phyloP scores from a whole-genome alignment of 1,284 basidiomycete species.

The Rhodotorula sp. region DNA sequence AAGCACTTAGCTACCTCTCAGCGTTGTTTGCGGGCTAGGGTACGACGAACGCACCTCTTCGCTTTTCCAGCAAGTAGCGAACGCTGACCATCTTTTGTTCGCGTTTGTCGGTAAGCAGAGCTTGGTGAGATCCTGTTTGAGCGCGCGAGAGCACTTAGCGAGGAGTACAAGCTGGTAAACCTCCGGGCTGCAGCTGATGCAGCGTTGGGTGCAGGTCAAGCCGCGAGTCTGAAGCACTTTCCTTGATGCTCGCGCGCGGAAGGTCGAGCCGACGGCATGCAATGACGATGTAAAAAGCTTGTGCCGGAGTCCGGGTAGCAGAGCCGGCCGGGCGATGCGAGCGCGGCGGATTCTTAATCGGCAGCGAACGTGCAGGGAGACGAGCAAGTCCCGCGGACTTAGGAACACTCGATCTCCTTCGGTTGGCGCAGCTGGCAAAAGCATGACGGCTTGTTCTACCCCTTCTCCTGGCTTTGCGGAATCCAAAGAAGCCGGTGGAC shows the following conservation, averaged over 20 bases:
- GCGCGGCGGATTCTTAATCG: no score
- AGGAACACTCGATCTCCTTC: no score
- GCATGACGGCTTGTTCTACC: no score
- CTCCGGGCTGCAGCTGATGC: neutral
- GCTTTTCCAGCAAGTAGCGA: conserved; percentile 20
- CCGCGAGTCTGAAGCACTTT: neutral
- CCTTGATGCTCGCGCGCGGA: neutral
- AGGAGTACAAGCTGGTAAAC: no score
- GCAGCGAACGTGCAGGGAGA: no score
- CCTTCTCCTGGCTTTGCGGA: no score
- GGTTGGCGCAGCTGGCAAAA: no score
- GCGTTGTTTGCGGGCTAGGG: no score
- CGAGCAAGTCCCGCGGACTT: no score
- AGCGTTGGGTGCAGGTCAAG: neutral
- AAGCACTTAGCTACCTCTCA: neutral
- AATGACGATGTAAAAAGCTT: neutral
- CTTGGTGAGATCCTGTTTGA: neutral
- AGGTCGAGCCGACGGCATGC: neutral
- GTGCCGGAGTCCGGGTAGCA: no score
- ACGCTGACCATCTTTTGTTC: conserved; percentile 9
- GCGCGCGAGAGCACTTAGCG: neutral
- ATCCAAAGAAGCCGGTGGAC: no score
- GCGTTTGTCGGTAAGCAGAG: neutral
- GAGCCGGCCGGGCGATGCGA: no score
- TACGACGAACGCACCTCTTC: conserved; percentile 9